These are phyloP conservation scores for Neophaeococcomyces mojaviensis DNA, from an alignment of 2,329 filamentous ascomycete genomes.

Conservation along the genomic window DNA sequence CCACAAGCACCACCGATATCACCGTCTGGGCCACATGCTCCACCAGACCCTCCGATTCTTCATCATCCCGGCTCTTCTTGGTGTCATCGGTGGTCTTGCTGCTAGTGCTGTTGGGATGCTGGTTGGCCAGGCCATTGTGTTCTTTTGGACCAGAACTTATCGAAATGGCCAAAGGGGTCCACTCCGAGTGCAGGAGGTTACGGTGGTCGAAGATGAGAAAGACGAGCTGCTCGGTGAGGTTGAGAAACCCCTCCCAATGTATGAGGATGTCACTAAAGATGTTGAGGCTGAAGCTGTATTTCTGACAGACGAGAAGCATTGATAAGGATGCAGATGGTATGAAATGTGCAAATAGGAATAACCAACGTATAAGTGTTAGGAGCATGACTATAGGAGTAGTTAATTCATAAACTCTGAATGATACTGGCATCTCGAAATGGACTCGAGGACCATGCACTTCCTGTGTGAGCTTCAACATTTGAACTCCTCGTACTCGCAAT, in stretches of 20 bases:
- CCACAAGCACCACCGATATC: conserved; percentile 25
- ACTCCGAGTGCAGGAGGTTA: conserved; percentile 27
- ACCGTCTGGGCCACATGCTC: conserved; percentile 28
- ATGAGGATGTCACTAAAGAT: conserved; percentile 17
- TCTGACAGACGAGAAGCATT: background rate
- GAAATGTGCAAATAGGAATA: too few relatives aligned
- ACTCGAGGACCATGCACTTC: too few relatives aligned
- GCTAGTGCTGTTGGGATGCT: conserved; percentile 42
- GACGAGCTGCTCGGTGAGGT: conserved; percentile 30
- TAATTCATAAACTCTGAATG: too few relatives aligned
- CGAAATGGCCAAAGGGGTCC: conserved; percentile 26
- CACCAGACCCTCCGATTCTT: conserved; percentile 38
- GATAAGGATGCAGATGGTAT: too few relatives aligned
- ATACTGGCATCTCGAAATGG: too few relatives aligned
- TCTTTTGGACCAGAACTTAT: conserved; percentile 35
- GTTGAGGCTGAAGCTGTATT: conserved; percentile 1
- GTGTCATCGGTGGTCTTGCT: conserved; percentile 38
- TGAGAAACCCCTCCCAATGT: conserved; percentile 30
- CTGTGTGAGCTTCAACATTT: too few relatives aligned
- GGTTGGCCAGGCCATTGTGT: conserved; percentile 39
- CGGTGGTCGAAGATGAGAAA: conserved; percentile 30
- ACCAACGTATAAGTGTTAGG: too few relatives aligned
- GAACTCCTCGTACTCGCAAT: too few relatives aligned
- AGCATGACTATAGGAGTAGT: too few relatives aligned
- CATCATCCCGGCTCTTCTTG: conserved; percentile 37